Conservation (phyloP, 139 green algal species). For the Ettlia oleoabundans region DNA sequence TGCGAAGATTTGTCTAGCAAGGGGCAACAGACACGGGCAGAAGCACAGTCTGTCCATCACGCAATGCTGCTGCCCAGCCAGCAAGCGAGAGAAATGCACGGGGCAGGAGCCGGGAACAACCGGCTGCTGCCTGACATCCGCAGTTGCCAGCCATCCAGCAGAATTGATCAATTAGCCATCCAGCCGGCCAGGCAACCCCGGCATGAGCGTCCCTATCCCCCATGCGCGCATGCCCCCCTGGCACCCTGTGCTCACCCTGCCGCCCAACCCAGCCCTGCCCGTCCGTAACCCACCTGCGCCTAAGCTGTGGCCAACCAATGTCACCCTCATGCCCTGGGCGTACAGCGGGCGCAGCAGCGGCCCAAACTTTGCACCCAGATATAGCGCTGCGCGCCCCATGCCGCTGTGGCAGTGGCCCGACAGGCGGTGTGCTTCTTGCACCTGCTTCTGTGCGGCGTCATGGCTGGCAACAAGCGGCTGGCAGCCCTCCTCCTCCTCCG, state of each 20-base stretch:
- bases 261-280: not conserved
- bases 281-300: conserved; percentile 21
- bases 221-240: not conserved
- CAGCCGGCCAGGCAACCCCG: too few species aligned
- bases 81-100: too few species aligned
- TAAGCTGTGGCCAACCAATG: conserved; percentile 39
- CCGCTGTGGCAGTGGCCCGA: conserved; percentile 27
- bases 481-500: not conserved
- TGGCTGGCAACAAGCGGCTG: not conserved
- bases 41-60: too few species aligned
- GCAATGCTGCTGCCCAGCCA: too few species aligned
- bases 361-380: conserved; percentile 20
- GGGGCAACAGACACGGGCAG: too few species aligned
- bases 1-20: too few species aligned
- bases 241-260: not conserved
- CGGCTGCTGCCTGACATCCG: too few species aligned
- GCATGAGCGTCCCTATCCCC: not conserved
- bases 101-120: too few species aligned
- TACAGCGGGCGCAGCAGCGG: conserved; percentile 21
- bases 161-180: too few species aligned
- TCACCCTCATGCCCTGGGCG: conserved; percentile 1
- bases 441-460: not conserved
- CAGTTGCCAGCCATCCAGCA: too few species aligned
- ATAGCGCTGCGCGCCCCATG: conserved; percentile 31
- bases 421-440: not conserved